Evolutionary conservation across 805 yeast species (phyloP), one percentile per base, ranked within the genome.

Genomic region (Starmerella stellata): DNA sequence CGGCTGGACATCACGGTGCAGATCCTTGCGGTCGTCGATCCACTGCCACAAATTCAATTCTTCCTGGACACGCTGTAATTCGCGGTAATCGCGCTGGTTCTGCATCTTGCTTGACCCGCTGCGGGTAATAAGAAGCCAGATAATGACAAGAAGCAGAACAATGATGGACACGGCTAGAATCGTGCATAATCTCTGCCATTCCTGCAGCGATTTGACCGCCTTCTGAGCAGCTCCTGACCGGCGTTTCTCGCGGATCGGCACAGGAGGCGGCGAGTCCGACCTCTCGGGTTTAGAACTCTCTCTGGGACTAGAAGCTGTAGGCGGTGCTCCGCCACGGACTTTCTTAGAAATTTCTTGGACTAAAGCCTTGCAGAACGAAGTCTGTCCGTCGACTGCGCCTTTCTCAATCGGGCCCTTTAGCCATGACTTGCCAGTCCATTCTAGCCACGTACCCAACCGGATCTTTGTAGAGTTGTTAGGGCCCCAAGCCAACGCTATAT

Each of bases 341-440:
- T 44, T 44, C 21, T 32, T 17, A 7, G 35, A 8, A 20, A 74
- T 52, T 28, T 60, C 62, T 4, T 52, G 59, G 0, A 65, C 48
- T 31, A 78, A 57, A 9, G 64, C 68, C 36, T 63, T 65, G 11
- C 78, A 69, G 3, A 74, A 75, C 4, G 70, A 66, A 34, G 66
- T 62, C 55, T 83, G 95, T 0, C 98, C 98, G 25, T 74, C 71
- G 34, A 66, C 61, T 13, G 93, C 75, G 40, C 85, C 85, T 45
- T 74, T 76, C 53, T 90, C 96, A 44, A 90, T 78, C 39, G 93
- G 74, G 13, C 78, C 69, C 55, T 82, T 85, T 51, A 90, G 71
- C 95, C 95, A 90, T 43, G 93, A 78, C 38, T 77, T 69, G 2
- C 90, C 93, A 0, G 78, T 71, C 98, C 98, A 90, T 34, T 78